Conservation (phyloP, 1,284 basidiomycete genomes). For the Ganoderma leucocontextum region DNA sequence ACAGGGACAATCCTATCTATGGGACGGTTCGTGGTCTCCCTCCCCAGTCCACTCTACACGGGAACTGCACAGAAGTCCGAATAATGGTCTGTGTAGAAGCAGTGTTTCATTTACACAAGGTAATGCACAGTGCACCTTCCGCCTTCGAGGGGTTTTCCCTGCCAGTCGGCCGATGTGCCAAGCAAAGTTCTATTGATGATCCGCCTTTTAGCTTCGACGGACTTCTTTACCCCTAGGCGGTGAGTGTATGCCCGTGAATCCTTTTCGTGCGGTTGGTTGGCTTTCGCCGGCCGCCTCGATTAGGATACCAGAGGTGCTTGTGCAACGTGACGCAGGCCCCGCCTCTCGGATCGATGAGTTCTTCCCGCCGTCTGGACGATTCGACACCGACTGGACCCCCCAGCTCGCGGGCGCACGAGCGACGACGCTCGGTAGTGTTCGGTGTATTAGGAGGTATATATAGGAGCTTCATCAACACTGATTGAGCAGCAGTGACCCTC, state of each 20-base stretch:
- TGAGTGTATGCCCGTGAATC: slow-evolving; percentile 24
- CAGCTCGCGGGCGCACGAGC: neutral
- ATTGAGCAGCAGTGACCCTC: slow-evolving; percentile 20
- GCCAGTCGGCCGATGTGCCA: neutral
- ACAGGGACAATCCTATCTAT: neutral
- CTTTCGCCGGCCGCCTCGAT: slow-evolving; percentile 8
- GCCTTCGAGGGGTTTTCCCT: neutral
- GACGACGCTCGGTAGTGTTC: neutral
- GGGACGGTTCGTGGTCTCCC: neutral
- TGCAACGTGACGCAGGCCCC: slow-evolving; percentile 13
- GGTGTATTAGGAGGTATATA: slow-evolving; percentile 18
- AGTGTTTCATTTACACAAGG: neutral
- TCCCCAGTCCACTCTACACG: neutral
- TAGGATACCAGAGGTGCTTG: slow-evolving; percentile 10
- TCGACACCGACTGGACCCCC: neutral
- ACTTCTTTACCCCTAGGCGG: slow-evolving; percentile 20
- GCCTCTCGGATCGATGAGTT: slow-evolving; percentile 2
- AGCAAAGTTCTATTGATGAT: slow-evolving; percentile 19
- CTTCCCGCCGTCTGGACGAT: slow-evolving; percentile 6
- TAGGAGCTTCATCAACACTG: neutral
- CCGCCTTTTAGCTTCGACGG: slow-evolving; percentile 2
- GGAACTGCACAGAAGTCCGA: neutral
- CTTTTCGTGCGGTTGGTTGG: slow-evolving; percentile 21
- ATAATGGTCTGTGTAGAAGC: neutral
- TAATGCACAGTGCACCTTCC: neutral